Evolutionary conservation across 2,329 filamentous ascomycete genomes (phyloP).

Genomic region (Beauveria varroae): DNA sequence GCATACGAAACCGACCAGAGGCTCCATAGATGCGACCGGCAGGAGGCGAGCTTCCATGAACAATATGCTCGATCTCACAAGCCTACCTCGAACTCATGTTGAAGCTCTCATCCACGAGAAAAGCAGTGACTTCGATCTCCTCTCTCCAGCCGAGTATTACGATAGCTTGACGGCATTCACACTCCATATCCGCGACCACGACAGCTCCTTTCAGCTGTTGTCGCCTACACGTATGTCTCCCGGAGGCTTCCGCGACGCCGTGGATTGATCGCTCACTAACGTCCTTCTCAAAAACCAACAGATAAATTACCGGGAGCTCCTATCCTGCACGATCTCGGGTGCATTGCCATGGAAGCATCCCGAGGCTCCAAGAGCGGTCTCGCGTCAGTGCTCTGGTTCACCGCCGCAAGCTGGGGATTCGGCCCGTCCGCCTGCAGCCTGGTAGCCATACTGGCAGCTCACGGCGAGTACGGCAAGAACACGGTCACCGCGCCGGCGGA

Average conservation of each 20-base stretch:
- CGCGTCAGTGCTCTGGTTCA: constrained; percentile 21
- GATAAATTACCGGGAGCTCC: constrained; percentile 4
- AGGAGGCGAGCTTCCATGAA: neutral
- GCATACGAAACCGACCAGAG: neutral
- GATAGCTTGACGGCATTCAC: neutral
- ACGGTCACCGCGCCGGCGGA: constrained; percentile 17
- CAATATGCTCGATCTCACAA: neutral
- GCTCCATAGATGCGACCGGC: neutral
- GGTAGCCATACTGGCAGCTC: constrained; percentile 16
- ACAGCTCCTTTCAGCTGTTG: neutral
- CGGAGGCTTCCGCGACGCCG: neutral
- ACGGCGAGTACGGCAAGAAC: constrained; percentile 16
- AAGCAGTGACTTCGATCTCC: neutral
- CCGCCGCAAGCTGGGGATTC: constrained; percentile 25
- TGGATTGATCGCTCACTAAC: neutral
- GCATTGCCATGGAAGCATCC: constrained; percentile 18
- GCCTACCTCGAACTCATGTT: neutral
- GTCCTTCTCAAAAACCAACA: neutral
- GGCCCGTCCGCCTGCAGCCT: constrained; percentile 24
- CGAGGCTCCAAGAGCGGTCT: constrained; percentile 14
- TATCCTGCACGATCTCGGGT: constrained; percentile 22
- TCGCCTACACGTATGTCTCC: neutral
- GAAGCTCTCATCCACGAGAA: neutral
- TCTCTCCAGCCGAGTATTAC: neutral
- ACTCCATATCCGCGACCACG: neutral